A percentile compares a stretch with the other conserved stretches of the same genome.
Conservation (phyloP, 768 basidiomycete species). For the Lactarius psammicola region DNA sequence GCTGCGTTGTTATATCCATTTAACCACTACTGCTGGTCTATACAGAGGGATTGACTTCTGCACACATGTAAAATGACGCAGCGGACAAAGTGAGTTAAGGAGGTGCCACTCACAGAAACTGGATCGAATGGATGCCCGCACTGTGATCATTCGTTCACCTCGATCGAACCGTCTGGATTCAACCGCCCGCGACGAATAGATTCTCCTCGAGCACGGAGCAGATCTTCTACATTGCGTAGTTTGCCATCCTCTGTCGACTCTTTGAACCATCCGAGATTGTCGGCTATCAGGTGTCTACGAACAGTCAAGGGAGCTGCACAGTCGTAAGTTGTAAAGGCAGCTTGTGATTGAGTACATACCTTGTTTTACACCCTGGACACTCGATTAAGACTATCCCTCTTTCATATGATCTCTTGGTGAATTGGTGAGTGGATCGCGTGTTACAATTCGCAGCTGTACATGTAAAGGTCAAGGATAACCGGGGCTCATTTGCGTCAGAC, state of each 20-base stretch:
- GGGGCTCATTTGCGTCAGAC: conserved; percentile 52
- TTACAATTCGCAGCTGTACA: conserved; percentile 76
- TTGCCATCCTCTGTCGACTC: conserved; percentile 72
- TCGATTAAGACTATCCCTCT: conserved; percentile 87
- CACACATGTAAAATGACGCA: neutral
- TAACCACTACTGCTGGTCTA: neutral
- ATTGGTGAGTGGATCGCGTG: conserved; percentile 83
- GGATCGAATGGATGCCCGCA: neutral
- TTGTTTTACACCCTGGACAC: conserved; percentile 86
- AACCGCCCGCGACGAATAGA: conserved; percentile 47
- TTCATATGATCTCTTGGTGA: conserved; percentile 81
- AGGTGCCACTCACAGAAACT: neutral
- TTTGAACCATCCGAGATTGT: conserved; percentile 91
- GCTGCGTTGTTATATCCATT: neutral
- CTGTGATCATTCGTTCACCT: conserved; percentile 39
- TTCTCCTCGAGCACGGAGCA: conserved; percentile 79
- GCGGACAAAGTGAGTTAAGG: neutral
- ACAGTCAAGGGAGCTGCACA: neutral
- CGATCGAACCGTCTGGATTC: conserved; percentile 53
- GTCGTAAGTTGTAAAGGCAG: neutral
- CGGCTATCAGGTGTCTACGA: conserved; percentile 77
- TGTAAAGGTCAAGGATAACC: conserved; percentile 77
- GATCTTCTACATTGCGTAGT: conserved; percentile 76
- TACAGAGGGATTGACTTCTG: conserved; percentile 3
- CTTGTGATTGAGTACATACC: conserved; percentile 48